Evolutionary conservation across 208 protist genomes (phyloP).

Genomic region (Crithidia fasciculata): DNA sequence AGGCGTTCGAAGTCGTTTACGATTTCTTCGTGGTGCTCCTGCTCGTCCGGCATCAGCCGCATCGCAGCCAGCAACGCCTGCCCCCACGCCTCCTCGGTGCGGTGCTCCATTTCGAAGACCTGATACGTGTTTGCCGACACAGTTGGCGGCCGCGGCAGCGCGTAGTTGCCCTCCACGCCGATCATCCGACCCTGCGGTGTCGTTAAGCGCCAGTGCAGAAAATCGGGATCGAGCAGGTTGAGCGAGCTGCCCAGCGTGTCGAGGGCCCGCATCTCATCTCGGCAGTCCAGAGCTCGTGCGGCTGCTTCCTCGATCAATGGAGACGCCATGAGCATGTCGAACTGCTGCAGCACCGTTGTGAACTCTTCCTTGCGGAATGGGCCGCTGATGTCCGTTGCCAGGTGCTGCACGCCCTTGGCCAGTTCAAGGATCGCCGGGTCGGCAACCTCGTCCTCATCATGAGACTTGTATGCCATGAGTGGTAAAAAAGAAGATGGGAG

Average conservation of each 20-base stretch:
- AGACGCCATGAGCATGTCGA: constrained; percentile 72
- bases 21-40: constrained; percentile 73
- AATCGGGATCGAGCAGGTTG: constrained; percentile 53
- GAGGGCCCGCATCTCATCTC: constrained; percentile 39
- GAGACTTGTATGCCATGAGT: constrained; percentile 1
- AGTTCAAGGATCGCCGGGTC: constrained; percentile 14
- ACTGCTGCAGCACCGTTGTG: constrained; percentile 71
- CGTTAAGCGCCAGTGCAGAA: constrained; percentile 40
- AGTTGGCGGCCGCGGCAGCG: constrained; percentile 17
- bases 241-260: constrained; percentile 30
- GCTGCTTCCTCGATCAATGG: constrained; percentile 42
- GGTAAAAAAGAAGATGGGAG: too few relatives aligned
- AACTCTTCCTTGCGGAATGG: constrained; percentile 59
- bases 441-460: background rate
- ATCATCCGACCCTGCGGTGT: constrained; percentile 23
- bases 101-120: constrained; percentile 34
- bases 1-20: constrained; percentile 69
- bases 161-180: constrained; percentile 35
- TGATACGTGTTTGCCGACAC: constrained; percentile 28
- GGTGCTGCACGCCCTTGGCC: constrained; percentile 15
- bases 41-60: constrained; percentile 54
- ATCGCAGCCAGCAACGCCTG: constrained; percentile 60
- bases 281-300: constrained; percentile 22
- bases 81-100: constrained; percentile 68
- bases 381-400: constrained; percentile 29